Base-by-base conservation (phyloP, 2,329 filamentous ascomycete genomes). In the Ceratocystis cubensis region DNA sequence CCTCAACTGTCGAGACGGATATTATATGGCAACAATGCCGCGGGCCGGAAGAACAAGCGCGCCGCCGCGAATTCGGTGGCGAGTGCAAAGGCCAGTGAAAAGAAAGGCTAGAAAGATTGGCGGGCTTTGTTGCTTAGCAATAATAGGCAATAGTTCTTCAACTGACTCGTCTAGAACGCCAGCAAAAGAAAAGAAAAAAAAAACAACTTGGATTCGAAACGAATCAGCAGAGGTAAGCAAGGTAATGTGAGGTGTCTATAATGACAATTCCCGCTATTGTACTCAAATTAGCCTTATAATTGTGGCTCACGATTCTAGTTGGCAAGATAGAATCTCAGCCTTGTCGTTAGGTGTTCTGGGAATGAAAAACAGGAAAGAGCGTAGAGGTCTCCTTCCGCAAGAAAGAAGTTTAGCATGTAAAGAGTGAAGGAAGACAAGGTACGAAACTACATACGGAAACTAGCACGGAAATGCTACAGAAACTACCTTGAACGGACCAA, bases 401-500 rank as follows among this genome's bases (percentile, higher is more conserved):
- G 61, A 63, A 48, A 33, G 61, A 63, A 30, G 46, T 44, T 46
- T 28, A 6, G 17, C 45, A 15, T 28, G 22, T 33, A 45, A 50
- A 63, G 44, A 63, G 25, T 33, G 41, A 41, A 41, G 37, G 37
- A 41, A 41, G 37, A 41, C 37, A 41, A 41, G 37, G 37, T 41
- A 41, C 37, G 3, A 41, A 41, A 15, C 37, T 41, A 41, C 37
- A 41, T 5, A 41, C 37, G 13, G 37, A 41, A 44, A 45, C 37
- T 41, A 41, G 37, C 10, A 41, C 37, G 13, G 37, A 13, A 41
- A 41, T 41, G 37, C 17, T 48, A 46, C 30, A 20, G 45, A 46
- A n/a, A 63, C 44, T 63, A 20, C 44, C 61, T 63, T 72, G 72
- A 71, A 73, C 72, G 75, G 75, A 71, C 73, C 74, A 73, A 72